These are phyloP conservation scores for Sequoiadendron giganteum DNA, from an alignment of 75 land plant genomes.

Conservation along the genomic window DNA sequence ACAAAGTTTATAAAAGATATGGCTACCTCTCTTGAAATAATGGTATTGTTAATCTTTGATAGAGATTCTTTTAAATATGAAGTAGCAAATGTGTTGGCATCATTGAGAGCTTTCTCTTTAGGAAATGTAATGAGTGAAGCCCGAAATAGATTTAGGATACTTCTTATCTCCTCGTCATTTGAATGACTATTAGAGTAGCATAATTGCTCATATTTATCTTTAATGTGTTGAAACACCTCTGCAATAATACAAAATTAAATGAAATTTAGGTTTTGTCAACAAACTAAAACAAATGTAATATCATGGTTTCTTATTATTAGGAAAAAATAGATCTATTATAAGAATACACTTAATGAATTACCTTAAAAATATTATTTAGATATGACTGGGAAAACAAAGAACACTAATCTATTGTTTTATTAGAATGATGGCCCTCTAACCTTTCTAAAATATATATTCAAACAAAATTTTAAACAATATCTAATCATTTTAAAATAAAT, in stretches of 20 bases:
- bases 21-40: neutral
- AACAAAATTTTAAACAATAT: no score
- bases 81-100: conserved; percentile 18
- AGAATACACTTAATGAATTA: no score
- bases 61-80: conserved; percentile 3
- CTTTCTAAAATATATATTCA: no score
- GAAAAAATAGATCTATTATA: no score
- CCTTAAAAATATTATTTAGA: no score
- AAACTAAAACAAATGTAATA: neutral
- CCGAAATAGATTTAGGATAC: conserved; percentile 18
- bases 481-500: no score
- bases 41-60: neutral
- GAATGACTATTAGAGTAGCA: neutral
- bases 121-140: conserved; percentile 24
- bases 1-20: neutral
- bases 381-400: no score
- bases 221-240: conserved; percentile 24
- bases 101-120: conserved; percentile 20
- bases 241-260: neutral
- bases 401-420: no score
- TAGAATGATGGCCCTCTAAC: no score
- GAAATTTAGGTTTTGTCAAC: neutral
- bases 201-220: conserved; percentile 16
- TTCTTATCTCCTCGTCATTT: neutral
- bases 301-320: neutral